These are phyloP conservation scores for Talaromyces rugulosus DNA, from an alignment of 2,329 filamentous ascomycete genomes.

Conservation along the genomic window DNA sequence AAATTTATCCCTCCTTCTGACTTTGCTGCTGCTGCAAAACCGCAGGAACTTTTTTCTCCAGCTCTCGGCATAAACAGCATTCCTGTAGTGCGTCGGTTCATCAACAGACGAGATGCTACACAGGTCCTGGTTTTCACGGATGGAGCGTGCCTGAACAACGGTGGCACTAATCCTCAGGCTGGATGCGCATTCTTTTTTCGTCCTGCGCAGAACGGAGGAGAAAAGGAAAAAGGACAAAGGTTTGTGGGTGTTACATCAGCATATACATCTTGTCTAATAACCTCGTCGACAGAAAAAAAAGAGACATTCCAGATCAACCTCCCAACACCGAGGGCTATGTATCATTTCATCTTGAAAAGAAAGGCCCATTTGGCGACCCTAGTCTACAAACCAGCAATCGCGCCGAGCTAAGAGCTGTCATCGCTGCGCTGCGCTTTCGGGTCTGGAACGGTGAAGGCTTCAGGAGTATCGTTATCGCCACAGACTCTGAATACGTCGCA, in stretches of 20 bases:
- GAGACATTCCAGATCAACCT: too few relatives aligned
- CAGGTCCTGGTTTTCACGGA: too few relatives aligned
- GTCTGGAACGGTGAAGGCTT: constrained; percentile 43
- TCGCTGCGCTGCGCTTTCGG: constrained; percentile 46
- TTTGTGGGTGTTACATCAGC: too few relatives aligned
- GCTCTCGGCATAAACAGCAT: too few relatives aligned
- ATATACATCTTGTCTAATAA: too few relatives aligned
- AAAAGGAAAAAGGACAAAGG: not conserved
- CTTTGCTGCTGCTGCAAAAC: too few relatives aligned
- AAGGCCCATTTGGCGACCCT: constrained; percentile 39
- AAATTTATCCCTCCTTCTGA: too few relatives aligned
- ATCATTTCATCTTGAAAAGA: constrained; percentile 38
- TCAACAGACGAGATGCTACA: too few relatives aligned
- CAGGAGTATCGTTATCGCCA: constrained; percentile 48
- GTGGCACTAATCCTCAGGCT: constrained; percentile 31
- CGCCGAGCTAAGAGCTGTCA: constrained; percentile 53
- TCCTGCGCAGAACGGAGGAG: constrained; percentile 1
- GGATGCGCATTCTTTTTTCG: constrained; percentile 39
- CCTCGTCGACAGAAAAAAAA: too few relatives aligned
- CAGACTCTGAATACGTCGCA: constrained; percentile 51
- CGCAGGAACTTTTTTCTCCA: too few relatives aligned
- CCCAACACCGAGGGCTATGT: constrained; percentile 9
- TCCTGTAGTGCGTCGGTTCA: too few relatives aligned
- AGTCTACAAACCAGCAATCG: constrained; percentile 47
- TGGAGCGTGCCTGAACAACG: constrained; percentile 21